Conservation (phyloP, 2,329 filamentous ascomycete species). For the Ophiostoma quercus region DNA sequence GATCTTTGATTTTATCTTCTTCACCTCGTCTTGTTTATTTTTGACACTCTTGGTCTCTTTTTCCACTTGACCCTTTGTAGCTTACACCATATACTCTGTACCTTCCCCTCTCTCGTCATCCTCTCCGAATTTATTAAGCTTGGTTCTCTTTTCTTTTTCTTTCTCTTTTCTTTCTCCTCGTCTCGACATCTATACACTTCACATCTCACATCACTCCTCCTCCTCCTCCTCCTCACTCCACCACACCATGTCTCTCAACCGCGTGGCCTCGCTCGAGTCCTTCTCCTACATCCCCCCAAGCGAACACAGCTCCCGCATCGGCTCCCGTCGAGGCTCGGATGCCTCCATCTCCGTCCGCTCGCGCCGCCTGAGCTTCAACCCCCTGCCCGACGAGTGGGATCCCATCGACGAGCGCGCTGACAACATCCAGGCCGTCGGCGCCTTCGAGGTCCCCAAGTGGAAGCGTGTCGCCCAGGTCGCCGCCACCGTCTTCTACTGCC, state of each 20-base stretch:
- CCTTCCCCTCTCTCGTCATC: no score
- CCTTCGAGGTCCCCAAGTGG: conserved; percentile 52
- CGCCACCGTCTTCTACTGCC: conserved; percentile 39
- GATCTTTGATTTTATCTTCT: neutral
- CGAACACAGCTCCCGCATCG: conserved; percentile 31
- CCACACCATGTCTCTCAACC: conserved; percentile 46
- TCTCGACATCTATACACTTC: no score
- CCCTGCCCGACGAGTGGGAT: conserved; percentile 49
- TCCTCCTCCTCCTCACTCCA: neutral
- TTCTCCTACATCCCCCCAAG: conserved; percentile 40
- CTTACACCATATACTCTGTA: no score
- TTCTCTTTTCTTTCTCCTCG: neutral
- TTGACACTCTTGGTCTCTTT: no score
- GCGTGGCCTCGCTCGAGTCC: conserved; percentile 50
- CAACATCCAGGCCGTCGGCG: conserved; percentile 45
- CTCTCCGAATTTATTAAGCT: no score
- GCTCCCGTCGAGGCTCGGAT: conserved; percentile 42
- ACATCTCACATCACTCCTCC: neutral
- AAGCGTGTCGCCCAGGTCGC: conserved; percentile 44
- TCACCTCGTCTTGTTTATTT: neutral
- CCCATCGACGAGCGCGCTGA: conserved; percentile 39
- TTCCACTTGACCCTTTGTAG: no score
- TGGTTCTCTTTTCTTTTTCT: neutral
- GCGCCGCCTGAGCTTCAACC: conserved; percentile 51
- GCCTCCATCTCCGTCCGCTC: conserved; percentile 42